These are phyloP conservation scores for Teratosphaeria viscida DNA, from an alignment of 2,329 filamentous ascomycete species.

Conservation along the genomic window DNA sequence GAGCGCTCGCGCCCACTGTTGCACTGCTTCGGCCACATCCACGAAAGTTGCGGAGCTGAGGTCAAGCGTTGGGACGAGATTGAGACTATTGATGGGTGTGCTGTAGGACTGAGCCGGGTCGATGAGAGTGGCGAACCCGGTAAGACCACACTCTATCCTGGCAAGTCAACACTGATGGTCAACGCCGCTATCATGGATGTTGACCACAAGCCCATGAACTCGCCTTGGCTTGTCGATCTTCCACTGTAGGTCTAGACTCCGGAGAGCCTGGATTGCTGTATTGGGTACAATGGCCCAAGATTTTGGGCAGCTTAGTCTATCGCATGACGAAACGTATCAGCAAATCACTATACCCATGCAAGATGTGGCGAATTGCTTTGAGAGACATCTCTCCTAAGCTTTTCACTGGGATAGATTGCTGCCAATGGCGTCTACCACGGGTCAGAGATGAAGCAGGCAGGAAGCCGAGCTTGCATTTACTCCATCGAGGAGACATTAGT, in stretches of 20 bases:
- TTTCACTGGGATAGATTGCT: no score
- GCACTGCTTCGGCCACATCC: conserved; percentile 50
- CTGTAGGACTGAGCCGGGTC: neutral
- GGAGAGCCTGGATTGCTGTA: no score
- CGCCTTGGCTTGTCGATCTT: neutral
- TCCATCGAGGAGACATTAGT: no score
- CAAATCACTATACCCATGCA: no score
- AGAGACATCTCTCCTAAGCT: no score
- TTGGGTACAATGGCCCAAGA: neutral
- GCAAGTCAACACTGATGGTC: neutral
- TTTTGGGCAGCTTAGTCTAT: neutral
- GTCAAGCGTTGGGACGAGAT: conserved; percentile 42
- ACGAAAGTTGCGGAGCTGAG: conserved; percentile 49
- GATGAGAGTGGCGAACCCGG: neutral
- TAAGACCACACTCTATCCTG: neutral
- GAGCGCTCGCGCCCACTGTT: conserved; percentile 35
- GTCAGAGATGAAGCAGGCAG: no score
- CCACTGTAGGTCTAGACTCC: neutral
- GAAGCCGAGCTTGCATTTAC: no score
- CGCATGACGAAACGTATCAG: neutral
- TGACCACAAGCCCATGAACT: neutral
- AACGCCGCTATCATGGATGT: neutral
- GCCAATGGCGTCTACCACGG: no score
- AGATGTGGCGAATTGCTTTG: no score
- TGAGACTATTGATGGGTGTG: neutral